phyloP scores from a whole-genome alignment of 768 basidiomycete species.

The Mycena capillaripes region DNA sequence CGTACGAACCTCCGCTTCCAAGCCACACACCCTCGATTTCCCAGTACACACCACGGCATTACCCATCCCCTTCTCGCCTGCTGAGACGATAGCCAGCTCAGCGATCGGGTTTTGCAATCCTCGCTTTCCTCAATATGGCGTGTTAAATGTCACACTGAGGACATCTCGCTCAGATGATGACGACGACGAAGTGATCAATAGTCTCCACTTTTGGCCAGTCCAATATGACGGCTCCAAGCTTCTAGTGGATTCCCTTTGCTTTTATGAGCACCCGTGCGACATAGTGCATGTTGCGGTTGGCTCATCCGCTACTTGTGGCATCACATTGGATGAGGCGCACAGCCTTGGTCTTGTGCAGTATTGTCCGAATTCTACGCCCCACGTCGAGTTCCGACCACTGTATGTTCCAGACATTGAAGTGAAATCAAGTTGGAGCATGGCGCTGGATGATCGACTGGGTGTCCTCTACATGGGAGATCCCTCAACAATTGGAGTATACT shows the following conservation, averaged over 20 bases:
- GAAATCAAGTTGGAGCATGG: no score
- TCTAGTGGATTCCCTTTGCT: neutral
- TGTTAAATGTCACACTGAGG: neutral
- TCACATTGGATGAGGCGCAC: neutral
- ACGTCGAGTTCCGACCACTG: neutral
- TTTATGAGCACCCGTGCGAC: neutral
- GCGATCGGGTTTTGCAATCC: neutral
- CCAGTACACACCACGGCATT: neutral
- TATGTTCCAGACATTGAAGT: neutral
- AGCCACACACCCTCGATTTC: neutral
- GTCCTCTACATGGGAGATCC: neutral
- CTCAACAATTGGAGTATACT: neutral
- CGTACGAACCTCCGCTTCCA: neutral
- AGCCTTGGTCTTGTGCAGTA: neutral
- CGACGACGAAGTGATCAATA: neutral
- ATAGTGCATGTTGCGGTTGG: neutral
- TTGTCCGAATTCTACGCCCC: neutral
- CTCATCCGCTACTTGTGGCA: neutral
- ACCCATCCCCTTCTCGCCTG: neutral
- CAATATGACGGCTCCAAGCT: neutral
- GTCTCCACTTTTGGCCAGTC: neutral
- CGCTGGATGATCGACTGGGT: neutral
- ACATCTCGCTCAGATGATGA: neutral
- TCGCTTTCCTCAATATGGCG: neutral
- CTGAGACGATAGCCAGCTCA: neutral